phyloP scores from a whole-genome alignment of 768 basidiomycete species.

The Hemileccinum impolitum region DNA sequence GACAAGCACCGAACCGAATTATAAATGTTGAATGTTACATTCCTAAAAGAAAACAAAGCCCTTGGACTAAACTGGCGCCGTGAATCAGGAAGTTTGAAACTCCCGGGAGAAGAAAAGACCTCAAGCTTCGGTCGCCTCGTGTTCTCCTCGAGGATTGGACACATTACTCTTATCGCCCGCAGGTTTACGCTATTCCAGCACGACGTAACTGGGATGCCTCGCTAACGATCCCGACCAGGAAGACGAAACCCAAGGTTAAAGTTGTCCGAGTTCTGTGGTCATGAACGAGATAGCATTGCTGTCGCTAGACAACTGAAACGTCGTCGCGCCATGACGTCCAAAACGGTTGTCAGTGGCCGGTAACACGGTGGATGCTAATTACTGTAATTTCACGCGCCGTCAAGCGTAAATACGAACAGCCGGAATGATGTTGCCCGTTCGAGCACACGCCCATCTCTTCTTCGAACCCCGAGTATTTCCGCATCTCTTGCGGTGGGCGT shows the following conservation, averaged over 20 bases:
- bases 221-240: no score
- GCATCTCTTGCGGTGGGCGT: neutral
- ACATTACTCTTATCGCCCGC: constrained; percentile 13
- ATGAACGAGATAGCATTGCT: neutral
- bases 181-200: constrained; percentile 13
- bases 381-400: constrained; percentile 3
- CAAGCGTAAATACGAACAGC: constrained; percentile 1
- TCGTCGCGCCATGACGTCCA: neutral
- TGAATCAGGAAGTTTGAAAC: neutral
- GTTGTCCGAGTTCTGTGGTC: neutral
- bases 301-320: neutral
- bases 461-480: constrained; percentile 4
- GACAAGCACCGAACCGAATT: no score
- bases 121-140: constrained; percentile 16
- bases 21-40: no score
- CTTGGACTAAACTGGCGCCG: neutral
- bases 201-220: neutral
- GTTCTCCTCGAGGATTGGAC: constrained; percentile 21
- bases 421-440: constrained; percentile 3
- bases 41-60: neutral
- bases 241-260: no score
- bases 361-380: neutral
- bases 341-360: neutral
- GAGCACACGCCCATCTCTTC: constrained; percentile 2
- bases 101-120: neutral